Evolutionary conservation across 1,284 basidiomycete genomes (phyloP), one percentile per base, ranked within the genome.

Genomic region (Peniophora sp.): DNA sequence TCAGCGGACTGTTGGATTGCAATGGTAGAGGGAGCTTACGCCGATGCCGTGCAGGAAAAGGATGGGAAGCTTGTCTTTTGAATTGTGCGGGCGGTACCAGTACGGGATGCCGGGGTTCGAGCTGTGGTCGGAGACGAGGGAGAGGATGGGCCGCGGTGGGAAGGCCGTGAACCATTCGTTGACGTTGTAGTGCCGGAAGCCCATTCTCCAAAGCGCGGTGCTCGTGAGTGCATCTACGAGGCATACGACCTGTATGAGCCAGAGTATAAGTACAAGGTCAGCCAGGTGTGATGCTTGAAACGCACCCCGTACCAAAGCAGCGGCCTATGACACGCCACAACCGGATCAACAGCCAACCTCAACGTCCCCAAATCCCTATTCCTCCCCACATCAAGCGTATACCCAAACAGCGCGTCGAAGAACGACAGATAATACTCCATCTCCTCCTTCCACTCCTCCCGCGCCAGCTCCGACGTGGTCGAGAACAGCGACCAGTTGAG

Each of bases 1-100:
- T 23, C 24, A 20, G 37, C 12, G 15, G 11, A 15, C 0, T 14
- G 3, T 17, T 41, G n/a, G 37, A 8, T 20, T 36, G n/a, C 10
- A n/a, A n/a, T n/a, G 15, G 37, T n/a, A 23, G 45, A 41, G 37
- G 51, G 35, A 8, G 69, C 77, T 14, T 64, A 83, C 79, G 3
- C 83, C 83, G 22, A 85, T 78, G 11, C 82, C 83, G 52, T 85
- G 83, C 0, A 85, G 60, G 57, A 85, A 83, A 10, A 85, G 60
- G 11, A 85, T 64, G 0, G 81, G 79, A 10, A 68, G 65, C 54
- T 74, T 76, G 2, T 67, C 68, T 10, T 51, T 51, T 1, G 75
- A 75, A 24, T 63, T 67, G 54, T 83, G 79, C 0, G 79, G 79
- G 1, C 78, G 73, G 59, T 79, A 77, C 83, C 83, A 85, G 61